phyloP scores from a whole-genome alignment of 2,329 filamentous ascomycete genomes.

The Exophiala viscosa region DNA sequence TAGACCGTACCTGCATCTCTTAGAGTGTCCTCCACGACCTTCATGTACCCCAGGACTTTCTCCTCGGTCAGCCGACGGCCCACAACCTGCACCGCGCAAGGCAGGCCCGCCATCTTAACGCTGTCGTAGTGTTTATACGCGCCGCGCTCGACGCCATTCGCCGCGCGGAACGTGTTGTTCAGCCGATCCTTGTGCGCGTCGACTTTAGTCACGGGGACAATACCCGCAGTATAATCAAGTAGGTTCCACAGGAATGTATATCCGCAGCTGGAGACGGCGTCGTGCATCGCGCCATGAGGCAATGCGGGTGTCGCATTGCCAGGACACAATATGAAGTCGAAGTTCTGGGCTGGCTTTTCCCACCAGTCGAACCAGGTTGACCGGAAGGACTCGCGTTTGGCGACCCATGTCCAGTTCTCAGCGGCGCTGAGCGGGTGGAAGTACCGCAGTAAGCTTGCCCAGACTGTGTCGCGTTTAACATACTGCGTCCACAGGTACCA shows the following conservation, averaged over 20 bases:
- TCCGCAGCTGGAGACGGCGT: constrained; percentile 79
- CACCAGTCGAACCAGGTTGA: constrained; percentile 81
- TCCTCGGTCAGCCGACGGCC: constrained; percentile 79
- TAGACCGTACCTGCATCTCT: constrained; percentile 52
- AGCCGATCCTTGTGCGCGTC: constrained; percentile 67
- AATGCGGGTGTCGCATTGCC: constrained; percentile 87
- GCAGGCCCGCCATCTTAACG: constrained; percentile 76
- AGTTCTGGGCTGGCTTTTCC: constrained; percentile 62
- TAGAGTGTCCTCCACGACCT: constrained; percentile 70
- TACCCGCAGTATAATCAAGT: constrained; percentile 81
- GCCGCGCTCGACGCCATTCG: constrained; percentile 76
- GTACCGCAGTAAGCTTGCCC: constrained; percentile 70
- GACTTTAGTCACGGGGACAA: constrained; percentile 82
- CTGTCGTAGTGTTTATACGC: constrained; percentile 86
- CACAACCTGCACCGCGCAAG: constrained; percentile 80
- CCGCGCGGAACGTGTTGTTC: constrained; percentile 38
- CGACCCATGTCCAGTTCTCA: constrained; percentile 79
- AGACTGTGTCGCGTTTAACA: constrained; percentile 68
- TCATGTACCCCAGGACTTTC: constrained; percentile 79
- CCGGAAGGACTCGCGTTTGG: constrained; percentile 72
- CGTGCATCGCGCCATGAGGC: constrained; percentile 79
- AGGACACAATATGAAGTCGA: constrained; percentile 79
- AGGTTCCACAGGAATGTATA: constrained; percentile 94
- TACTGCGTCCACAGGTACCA: constrained; percentile 90
- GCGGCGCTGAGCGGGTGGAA: constrained; percentile 71